A percentile compares a stretch with the other conserved stretches of the same genome.
Conservation (phyloP, 257 asterid species). For the Solanum appendiculatum region DNA sequence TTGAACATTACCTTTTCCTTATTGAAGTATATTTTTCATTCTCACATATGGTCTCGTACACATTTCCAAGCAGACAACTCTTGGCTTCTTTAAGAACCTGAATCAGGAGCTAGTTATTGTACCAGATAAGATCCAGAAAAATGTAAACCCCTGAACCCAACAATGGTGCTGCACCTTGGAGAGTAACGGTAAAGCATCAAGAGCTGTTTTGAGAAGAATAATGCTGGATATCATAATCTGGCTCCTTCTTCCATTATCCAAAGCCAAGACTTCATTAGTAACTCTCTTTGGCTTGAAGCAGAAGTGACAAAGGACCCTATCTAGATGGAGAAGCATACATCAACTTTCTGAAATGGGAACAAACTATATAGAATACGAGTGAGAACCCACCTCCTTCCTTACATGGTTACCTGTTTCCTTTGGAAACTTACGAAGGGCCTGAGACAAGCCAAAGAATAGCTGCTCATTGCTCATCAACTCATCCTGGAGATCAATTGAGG, state of each 20-base stretch:
- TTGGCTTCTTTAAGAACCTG: conserved; percentile 96
- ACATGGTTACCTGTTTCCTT: conserved; percentile 72
- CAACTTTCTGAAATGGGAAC: conserved; percentile 9
- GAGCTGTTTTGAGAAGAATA: conserved; percentile 86
- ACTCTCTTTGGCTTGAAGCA: conserved; percentile 95
- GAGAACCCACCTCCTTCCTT: not conserved
- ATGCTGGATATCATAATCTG: conserved; percentile 84
- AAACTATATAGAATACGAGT: not conserved
- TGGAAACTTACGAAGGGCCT: conserved; percentile 95
- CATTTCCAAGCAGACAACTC: conserved; percentile 73
- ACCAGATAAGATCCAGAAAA: not conserved
- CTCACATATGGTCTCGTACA: conserved; percentile 79
- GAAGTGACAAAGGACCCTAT: conserved; percentile 96
- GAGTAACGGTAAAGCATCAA: conserved; percentile 87
- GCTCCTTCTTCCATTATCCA: conserved; percentile 65
- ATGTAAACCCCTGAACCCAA: not conserved
- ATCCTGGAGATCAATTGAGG: conserved; percentile 41
- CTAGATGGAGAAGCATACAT: conserved; percentile 31
- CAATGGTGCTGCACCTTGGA: conserved; percentile 51
- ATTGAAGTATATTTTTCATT: conserved; percentile 69
- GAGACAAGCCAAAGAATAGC: conserved; percentile 91
- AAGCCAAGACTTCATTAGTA: conserved; percentile 57
- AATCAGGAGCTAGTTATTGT: not conserved
- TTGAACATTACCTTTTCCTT: conserved; percentile 55
- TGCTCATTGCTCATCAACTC: conserved; percentile 97